Base-by-base conservation (phyloP, 179 eudicot species). In the Silene coronaria region DNA sequence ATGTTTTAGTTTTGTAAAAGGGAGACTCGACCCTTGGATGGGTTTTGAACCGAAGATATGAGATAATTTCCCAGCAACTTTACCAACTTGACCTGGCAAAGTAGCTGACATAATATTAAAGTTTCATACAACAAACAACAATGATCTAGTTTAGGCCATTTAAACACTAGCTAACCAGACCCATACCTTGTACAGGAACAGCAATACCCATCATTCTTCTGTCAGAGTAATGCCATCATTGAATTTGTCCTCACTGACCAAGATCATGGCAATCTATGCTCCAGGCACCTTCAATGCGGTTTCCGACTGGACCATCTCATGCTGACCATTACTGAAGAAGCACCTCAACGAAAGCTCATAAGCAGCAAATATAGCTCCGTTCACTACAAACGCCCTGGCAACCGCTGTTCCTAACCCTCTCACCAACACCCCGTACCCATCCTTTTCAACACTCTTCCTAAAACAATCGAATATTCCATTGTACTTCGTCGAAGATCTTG, bases 331-430 rank as follows among this genome's bases (percentile, higher is more conserved):
- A 38, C 53, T 74, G 55, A 80, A 86, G 8, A 95, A 42, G 71
- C 76, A 86, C 82, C 99, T 85, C 83, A 95, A 72, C 34, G 97
- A 87, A 17, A 89, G 85, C 83, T 92, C 99, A 73, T 95, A 95
- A 12, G 96, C 97, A 22, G 89, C 74, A 72, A 95, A 95, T 26
- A 90, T 84, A 2, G 96, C 95, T 8, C 96, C 99, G 79, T 95
- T 95, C 53, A 95, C 97, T 3, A 95, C 85, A 71, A 95, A 95
- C 26, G 99, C 97, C 81, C 99, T 81, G 34, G 87, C 75, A 70
- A 95, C 87, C 0, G 99, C 87, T 0, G 93, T 95, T 28, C 97
- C 94, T 55, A 95, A 75, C 9, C 99, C 99, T 80, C 99, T 78
- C 86, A 84, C 89, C 67, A 95, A 59, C 61, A 92, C 89, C 0